phyloP scores from a whole-genome alignment of 805 yeast species.

The Ogataea parapolymorpha region DNA sequence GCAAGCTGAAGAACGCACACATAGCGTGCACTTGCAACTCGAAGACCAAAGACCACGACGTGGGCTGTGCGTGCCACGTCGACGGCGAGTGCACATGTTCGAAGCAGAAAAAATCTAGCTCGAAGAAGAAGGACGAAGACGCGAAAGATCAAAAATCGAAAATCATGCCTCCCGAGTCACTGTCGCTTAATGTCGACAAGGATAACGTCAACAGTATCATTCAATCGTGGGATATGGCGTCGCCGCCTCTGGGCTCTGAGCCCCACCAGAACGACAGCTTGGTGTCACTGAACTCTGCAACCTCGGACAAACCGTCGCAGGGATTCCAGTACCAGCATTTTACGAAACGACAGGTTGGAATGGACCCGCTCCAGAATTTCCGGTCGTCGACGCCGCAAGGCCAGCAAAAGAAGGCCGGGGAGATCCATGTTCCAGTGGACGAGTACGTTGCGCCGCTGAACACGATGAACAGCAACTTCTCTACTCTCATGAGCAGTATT shows the following conservation, averaged over 20 bases:
- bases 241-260: slow-evolving; percentile 21
- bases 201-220: slow-evolving; percentile 16
- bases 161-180: slow-evolving; percentile 6
- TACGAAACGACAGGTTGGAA: slow-evolving; percentile 29
- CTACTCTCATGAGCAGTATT: slow-evolving; percentile 24
- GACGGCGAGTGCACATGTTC: slow-evolving; percentile 34
- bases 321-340: slow-evolving; percentile 19
- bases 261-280: slow-evolving; percentile 23
- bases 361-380: slow-evolving; percentile 30
- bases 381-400: slow-evolving; percentile 20
- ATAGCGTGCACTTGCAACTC: slow-evolving; percentile 69
- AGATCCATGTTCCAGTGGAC: slow-evolving; percentile 33
- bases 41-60: slow-evolving; percentile 32
- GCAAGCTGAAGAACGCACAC: slow-evolving; percentile 66
- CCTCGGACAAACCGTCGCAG: slow-evolving; percentile 10
- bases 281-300: slow-evolving; percentile 20
- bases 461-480: slow-evolving; percentile 33
- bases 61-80: slow-evolving; percentile 31
- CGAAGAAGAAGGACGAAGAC: slow-evolving; percentile 18
- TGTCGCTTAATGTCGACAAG: slow-evolving; percentile 9
- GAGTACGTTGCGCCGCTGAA: slow-evolving; percentile 37
- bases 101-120: slow-evolving; percentile 22
- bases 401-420: slow-evolving; percentile 28
- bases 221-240: slow-evolving; percentile 31
- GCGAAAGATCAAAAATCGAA: slow-evolving; percentile 8